Percentiles rank a stretch among this genome's conserved stretches.
Evolutionary conservation across 1,139 yeast genomes (phyloP).

Genomic region (Protomyces pachydermus): DNA sequence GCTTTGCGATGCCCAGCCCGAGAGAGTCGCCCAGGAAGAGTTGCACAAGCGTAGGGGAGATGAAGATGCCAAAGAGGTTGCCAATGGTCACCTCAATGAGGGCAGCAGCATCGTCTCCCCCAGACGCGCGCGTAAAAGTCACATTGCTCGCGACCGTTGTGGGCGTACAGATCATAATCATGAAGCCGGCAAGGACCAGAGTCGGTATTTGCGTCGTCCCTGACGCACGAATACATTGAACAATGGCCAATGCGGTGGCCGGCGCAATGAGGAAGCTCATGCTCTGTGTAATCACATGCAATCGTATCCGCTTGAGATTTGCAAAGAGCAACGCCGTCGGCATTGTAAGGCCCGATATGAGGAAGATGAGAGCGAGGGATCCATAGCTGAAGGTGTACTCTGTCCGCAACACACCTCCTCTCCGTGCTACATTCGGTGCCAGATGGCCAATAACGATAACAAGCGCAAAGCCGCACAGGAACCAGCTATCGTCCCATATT

Average conservation of each 20-base stretch:
- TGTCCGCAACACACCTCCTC: constrained; percentile 69
- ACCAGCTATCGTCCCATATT: constrained; percentile 48
- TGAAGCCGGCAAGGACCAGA: constrained; percentile 72
- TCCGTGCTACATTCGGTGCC: constrained; percentile 76
- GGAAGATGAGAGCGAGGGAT: constrained; percentile 78
- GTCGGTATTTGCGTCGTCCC: constrained; percentile 55
- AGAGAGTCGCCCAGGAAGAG: constrained; percentile 53
- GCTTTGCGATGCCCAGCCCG: constrained; percentile 75
- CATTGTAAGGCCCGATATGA: constrained; percentile 76
- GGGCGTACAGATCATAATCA: constrained; percentile 81
- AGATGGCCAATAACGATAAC: constrained; percentile 70
- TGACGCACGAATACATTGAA: constrained; percentile 59
- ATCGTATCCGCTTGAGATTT: constrained; percentile 71
- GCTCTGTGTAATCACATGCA: constrained; percentile 65
- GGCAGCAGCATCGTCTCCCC: constrained; percentile 73
- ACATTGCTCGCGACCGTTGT: constrained; percentile 88
- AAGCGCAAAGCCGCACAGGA: constrained; percentile 63
- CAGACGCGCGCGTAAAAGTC: constrained; percentile 80
- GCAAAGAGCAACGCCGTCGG: constrained; percentile 54
- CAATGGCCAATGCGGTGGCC: constrained; percentile 68
- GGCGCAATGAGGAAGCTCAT: constrained; percentile 71
- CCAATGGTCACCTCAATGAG: constrained; percentile 82
- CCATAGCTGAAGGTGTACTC: constrained; percentile 77
- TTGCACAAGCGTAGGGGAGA: constrained; percentile 79
- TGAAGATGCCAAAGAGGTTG: constrained; percentile 74